These are phyloP conservation scores for Colletotrichum liaoningense DNA, from an alignment of 2,329 filamentous ascomycete genomes.

Conservation along the genomic window DNA sequence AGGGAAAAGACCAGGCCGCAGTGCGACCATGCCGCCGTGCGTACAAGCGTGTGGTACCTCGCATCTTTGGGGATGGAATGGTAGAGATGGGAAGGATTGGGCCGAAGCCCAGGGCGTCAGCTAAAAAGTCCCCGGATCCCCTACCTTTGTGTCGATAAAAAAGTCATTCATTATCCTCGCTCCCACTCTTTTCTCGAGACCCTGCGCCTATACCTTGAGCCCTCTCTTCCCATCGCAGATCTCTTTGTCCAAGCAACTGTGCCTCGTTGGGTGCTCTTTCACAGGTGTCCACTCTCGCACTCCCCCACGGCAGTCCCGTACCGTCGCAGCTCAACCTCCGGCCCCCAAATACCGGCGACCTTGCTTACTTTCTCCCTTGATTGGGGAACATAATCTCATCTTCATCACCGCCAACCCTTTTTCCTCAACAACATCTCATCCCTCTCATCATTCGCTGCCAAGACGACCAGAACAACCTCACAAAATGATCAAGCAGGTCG, in stretches of 20 bases:
- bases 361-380: neutral
- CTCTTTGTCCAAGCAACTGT: neutral
- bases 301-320: conserved; percentile 31
- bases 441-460: neutral
- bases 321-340: neutral
- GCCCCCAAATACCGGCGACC: neutral
- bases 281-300: conserved; percentile 16
- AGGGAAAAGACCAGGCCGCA: neutral
- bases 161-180: conserved; percentile 15
- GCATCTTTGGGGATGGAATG: neutral
- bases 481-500: conserved; percentile 46
- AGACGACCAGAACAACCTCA: neutral
- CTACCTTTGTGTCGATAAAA: conserved; percentile 18
- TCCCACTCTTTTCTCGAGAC: neutral
- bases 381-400: neutral
- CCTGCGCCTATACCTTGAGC: neutral
- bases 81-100: neutral
- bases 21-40: neutral
- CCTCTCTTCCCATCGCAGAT: neutral
- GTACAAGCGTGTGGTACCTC: neutral
- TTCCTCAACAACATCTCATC: neutral
- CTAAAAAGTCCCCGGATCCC: conserved; percentile 1
- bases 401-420: neutral
- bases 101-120: neutral
- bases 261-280: neutral